Evolutionary conservation across 139 green algal genomes (phyloP).

Genomic region (Microglena sp.): DNA sequence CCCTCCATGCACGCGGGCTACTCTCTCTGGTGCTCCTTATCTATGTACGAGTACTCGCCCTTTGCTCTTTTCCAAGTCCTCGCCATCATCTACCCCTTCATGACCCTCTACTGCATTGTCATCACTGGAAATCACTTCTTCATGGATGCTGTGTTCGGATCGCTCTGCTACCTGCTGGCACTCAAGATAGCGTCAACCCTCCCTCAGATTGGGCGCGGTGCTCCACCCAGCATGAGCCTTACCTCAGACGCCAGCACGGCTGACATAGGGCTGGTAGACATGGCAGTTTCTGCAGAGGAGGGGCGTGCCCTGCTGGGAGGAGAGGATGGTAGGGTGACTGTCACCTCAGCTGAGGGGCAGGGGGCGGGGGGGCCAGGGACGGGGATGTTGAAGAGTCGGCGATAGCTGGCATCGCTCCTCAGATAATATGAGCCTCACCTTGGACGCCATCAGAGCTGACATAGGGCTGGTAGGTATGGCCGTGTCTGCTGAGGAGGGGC

Average conservation of each 20-base stretch:
- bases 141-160: slow-evolving; percentile 14
- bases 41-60: slow-evolving; percentile 15
- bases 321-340: too few relatives aligned
- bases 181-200: slow-evolving; percentile 5
- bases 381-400: too few relatives aligned
- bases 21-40: slow-evolving; percentile 17
- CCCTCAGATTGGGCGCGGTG: slow-evolving; percentile 10
- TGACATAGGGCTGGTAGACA: too few relatives aligned
- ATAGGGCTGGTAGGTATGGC: too few relatives aligned
- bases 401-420: too few relatives aligned
- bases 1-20: slow-evolving; percentile 29
- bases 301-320: too few relatives aligned
- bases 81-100: slow-evolving; percentile 15
- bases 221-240: background rate
- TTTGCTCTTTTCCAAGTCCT: slow-evolving; percentile 3
- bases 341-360: too few relatives aligned
- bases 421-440: too few relatives aligned
- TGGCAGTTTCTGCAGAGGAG: too few relatives aligned
- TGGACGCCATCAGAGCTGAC: too few relatives aligned
- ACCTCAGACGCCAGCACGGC: background rate
- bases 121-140: slow-evolving; percentile 27
- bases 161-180: background rate
- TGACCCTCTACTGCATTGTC: slow-evolving; percentile 27
- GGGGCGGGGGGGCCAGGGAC: too few relatives aligned
- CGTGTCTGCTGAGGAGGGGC: too few relatives aligned